A percentile compares a stretch with the other conserved stretches of the same genome.
These are phyloP conservation scores for Trichosporon sp. DNA, from an alignment of 1,284 basidiomycete species.

Conservation along the genomic window DNA sequence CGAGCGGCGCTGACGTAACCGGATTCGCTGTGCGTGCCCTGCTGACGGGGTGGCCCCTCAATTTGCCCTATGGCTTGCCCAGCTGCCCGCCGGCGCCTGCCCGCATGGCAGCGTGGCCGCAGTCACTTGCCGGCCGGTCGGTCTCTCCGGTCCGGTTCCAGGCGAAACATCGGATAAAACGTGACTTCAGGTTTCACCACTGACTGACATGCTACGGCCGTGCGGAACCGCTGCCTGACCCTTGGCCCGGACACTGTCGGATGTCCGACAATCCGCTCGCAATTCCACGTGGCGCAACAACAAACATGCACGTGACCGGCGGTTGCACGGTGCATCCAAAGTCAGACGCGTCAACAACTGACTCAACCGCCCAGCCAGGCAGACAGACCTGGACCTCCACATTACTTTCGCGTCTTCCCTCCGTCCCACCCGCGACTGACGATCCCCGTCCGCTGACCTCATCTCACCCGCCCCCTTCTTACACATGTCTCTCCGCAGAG, in stretches of 20 bases:
- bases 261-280: not conserved
- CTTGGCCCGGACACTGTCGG: not conserved
- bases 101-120: not conserved
- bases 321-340: not conserved
- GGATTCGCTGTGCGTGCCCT: not conserved
- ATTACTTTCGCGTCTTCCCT: not conserved
- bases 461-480: not conserved
- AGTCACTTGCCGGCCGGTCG: not conserved
- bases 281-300: not conserved
- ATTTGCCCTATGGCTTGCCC: not conserved
- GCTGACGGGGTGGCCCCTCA: not conserved
- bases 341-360: conserved; percentile 1
- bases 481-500: conserved; percentile 28
- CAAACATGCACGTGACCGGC: not conserved
- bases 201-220: not conserved
- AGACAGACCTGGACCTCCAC: not conserved
- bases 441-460: not conserved
- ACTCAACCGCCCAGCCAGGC: not conserved
- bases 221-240: too few relatives aligned
- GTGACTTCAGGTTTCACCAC: not conserved
- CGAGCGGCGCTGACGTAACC: not conserved
- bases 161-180: not conserved
- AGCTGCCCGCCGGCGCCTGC: not conserved
- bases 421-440: not conserved
- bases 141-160: not conserved